Percentiles rank a stretch among this genome's conserved stretches.
phyloP scores from a whole-genome alignment of 2,329 filamentous ascomycete species.

The Plenodomus tracheiphilus region DNA sequence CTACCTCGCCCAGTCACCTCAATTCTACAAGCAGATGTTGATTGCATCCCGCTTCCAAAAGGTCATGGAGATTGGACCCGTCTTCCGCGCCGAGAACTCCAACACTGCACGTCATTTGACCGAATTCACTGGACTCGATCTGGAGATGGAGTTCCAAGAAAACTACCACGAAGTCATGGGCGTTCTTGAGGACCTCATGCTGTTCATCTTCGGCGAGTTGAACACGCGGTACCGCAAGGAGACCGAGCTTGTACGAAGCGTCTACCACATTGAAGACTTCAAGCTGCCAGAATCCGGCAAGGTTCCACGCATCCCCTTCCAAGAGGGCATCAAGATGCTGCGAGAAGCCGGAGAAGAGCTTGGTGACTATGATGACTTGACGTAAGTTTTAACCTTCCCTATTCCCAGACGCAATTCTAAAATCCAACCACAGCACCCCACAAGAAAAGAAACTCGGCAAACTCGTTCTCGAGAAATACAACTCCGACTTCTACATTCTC shows the following conservation, averaged over 20 bases:
- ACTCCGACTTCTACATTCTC: conserved; percentile 94
- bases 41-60: conserved; percentile 78
- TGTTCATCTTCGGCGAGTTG: conserved; percentile 79
- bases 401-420: conserved; percentile 3
- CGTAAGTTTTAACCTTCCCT: conserved; percentile 28
- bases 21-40: conserved; percentile 87
- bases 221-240: conserved; percentile 68
- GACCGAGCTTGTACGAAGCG: conserved; percentile 69
- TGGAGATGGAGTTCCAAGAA: conserved; percentile 86
- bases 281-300: conserved; percentile 74
- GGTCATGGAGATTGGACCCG: conserved; percentile 77
- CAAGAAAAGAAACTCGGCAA: conserved; percentile 88
- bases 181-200: conserved; percentile 72
- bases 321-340: conserved; percentile 76
- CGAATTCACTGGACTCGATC: conserved; percentile 85
- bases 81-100: conserved; percentile 84
- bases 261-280: conserved; percentile 79
- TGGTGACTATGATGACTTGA: conserved; percentile 76
- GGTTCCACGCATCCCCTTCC: conserved; percentile 75
- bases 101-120: conserved; percentile 86
- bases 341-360: conserved; percentile 78
- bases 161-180: conserved; percentile 75
- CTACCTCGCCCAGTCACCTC: conserved; percentile 77
- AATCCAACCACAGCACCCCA: conserved; percentile 57
- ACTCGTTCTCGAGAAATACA: conserved; percentile 83